These are phyloP conservation scores for Acephala macrosclerotiorum DNA, from an alignment of 2,329 filamentous ascomycete species.

Conservation along the genomic window DNA sequence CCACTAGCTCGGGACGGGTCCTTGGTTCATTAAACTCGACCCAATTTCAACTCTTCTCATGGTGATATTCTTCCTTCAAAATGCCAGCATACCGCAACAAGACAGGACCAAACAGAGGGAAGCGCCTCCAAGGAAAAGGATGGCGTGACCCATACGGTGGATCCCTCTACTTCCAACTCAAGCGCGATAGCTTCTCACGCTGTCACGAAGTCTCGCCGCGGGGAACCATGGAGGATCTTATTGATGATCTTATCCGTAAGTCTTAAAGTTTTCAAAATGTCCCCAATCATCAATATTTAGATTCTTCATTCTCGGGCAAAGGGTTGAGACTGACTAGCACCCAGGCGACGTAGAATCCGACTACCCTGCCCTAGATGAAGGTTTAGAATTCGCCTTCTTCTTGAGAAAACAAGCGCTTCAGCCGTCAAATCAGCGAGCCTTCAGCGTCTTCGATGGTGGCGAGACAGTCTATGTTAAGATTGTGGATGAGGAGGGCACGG, in stretches of 20 bases:
- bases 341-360: not conserved
- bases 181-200: constrained; percentile 19
- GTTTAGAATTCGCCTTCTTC: not conserved
- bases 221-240: constrained; percentile 10
- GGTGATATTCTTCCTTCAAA: too few species aligned
- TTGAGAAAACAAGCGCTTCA: not conserved
- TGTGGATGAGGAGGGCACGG: not conserved
- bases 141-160: constrained; percentile 21
- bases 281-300: too few species aligned
- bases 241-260: constrained; percentile 4
- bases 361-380: not conserved
- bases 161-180: constrained; percentile 21
- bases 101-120: constrained; percentile 8
- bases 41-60: too few species aligned
- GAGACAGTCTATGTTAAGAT: constrained; percentile 1
- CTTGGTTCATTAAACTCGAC: too few species aligned
- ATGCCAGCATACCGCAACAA: constrained; percentile 6
- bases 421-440: not conserved
- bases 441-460: not conserved
- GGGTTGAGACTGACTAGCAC: not conserved
- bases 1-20: too few species aligned
- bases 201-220: constrained; percentile 15
- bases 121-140: constrained; percentile 19
- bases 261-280: not conserved
- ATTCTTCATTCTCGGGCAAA: not conserved